phyloP scores from a whole-genome alignment of 495 filamentous ascomycete species.

The Xylaria nigripes region DNA sequence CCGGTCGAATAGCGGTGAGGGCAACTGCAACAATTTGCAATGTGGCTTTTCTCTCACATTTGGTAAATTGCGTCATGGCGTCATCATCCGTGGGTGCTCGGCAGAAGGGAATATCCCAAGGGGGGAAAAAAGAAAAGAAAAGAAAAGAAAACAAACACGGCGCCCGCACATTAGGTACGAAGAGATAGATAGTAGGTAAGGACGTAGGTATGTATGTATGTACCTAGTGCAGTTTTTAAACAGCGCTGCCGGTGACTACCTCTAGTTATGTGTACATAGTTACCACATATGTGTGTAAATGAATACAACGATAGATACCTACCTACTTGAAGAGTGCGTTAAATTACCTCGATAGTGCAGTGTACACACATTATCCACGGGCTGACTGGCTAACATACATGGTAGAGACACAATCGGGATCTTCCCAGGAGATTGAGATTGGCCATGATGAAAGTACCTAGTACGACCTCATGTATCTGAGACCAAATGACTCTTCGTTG shows the following conservation, averaged over 20 bases:
- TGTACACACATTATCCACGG: neutral
- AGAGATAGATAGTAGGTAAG: too few relatives aligned
- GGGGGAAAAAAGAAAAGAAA: neutral
- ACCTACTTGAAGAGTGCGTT: neutral
- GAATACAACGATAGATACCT: neutral
- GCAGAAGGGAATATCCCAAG: neutral
- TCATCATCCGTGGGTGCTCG: neutral
- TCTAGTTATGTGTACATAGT: too few relatives aligned
- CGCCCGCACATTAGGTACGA: neutral
- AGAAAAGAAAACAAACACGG: neutral
- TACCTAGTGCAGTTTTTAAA: too few relatives aligned
- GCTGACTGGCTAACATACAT: neutral
- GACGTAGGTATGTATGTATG: too few relatives aligned
- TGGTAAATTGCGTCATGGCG: conserved; percentile 2
- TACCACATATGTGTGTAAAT: neutral
- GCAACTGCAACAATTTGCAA: neutral
- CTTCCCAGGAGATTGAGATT: neutral
- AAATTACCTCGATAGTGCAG: neutral
- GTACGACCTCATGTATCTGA: conserved; percentile 1
- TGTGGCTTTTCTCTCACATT: conserved; percentile 1
- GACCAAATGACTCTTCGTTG: conserved; percentile 8
- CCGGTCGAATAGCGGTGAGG: conserved; percentile 10
- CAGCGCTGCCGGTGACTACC: too few relatives aligned
- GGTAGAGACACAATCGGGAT: neutral
- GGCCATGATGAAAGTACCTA: neutral